Conservation (phyloP, 2,329 filamentous ascomycete species). For the Diaporthe sp. region DNA sequence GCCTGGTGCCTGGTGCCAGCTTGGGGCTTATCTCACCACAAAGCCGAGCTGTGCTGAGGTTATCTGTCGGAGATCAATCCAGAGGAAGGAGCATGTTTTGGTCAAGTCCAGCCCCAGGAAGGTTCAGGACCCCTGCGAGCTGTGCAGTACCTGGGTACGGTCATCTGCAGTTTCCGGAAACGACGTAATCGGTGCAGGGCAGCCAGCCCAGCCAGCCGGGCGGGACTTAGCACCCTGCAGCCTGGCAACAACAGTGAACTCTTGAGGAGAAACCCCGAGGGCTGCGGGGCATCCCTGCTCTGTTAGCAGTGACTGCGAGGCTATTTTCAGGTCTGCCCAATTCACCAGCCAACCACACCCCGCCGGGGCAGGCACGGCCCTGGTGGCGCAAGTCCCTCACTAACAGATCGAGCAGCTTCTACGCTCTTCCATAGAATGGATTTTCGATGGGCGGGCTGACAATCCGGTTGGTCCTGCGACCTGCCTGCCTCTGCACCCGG, state of each 20-base stretch:
- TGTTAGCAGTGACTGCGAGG: neutral
- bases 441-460: constrained; percentile 33
- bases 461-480: constrained; percentile 27
- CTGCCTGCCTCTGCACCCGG: constrained; percentile 29
- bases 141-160: neutral
- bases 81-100: neutral
- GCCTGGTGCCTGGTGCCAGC: neutral
- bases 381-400: neutral
- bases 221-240: constrained; percentile 21
- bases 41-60: neutral
- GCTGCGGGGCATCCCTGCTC: constrained; percentile 36
- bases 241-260: constrained; percentile 7
- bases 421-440: constrained; percentile 37
- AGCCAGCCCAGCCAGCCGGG: constrained; percentile 18
- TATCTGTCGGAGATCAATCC: neutral
- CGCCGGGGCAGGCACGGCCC: neutral
- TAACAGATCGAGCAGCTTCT: constrained; percentile 39
- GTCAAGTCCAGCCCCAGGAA: neutral
- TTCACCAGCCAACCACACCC: neutral
- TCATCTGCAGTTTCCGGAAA: neutral
- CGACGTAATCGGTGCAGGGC: constrained; percentile 17
- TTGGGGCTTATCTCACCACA: neutral
- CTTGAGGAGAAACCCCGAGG: constrained; percentile 24
- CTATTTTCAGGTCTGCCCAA: constrained; percentile 4
- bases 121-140: neutral